Evolutionary conservation across 148 eudicot genomes (phyloP), one percentile per base, ranked within the genome.

Genomic region (Rhododendron simsii): DNA sequence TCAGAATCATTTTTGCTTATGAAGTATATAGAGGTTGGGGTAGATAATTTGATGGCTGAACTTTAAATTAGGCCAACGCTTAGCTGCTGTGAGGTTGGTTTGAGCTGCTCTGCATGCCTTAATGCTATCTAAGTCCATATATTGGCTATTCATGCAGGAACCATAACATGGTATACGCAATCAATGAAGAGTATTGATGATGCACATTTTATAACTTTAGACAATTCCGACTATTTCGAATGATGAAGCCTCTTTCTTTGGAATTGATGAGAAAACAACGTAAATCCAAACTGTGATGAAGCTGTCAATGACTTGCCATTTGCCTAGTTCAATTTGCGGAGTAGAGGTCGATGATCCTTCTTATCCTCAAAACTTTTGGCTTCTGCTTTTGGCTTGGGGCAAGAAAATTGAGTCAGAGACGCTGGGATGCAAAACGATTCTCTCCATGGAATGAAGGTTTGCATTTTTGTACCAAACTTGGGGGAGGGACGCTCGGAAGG

Each of bases 181-280:
- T 78, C 80, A 30, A 88, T 88, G 59, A 92, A 92, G 85, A 67
- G 80, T 28, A 86, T 82, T 21, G 94, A 91, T 30, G 91, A 90
- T 53, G 93, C 93, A 75, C 94, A 89, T 87, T 92, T 91, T 57
- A 90, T 94, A 57, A 84, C 89, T 51, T 84, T 95, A 89, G 90
- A 93, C 81, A 90, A 89, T 69, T 86, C 95, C 3, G 95, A 95
- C 87, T 93, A 87, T 69, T 94, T 94, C 79, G 84, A 86, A 61
- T 89, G 81, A 87, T 41, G 33, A 71, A 26, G 57, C 20, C 16
- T 47, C 37, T 11, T 39, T 81, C 51, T 41, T 44, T 41, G 30
- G 37, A 7, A 13, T 37, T 59, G 75, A 65, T 50, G 63, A 51
- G 45, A 13, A 50, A 73, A 71, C 47, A 71, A 71, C 33, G 11